phyloP scores from a whole-genome alignment of 208 protist genomes.

The Trichomonas gallinae region DNA sequence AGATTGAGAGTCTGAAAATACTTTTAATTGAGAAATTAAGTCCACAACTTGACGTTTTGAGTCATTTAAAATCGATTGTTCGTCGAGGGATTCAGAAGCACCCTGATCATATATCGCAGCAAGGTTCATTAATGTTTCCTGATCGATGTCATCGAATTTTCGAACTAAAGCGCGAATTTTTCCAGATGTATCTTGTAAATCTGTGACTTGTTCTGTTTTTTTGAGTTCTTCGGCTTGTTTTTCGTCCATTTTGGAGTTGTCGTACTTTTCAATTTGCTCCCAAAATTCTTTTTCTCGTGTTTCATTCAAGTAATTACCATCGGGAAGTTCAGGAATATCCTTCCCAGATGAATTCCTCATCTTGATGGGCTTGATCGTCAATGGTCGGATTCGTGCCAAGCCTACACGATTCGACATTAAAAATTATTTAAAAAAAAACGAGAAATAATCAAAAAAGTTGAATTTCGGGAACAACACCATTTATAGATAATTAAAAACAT shows the following conservation, averaged over 20 bases:
- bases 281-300: not conserved
- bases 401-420: not conserved
- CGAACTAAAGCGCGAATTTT: not conserved
- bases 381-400: not conserved
- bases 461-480: too few species aligned
- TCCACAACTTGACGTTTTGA: not conserved
- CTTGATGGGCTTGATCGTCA: not conserved
- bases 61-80: not conserved
- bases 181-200: not conserved
- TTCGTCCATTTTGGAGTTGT: not conserved
- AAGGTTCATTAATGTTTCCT: not conserved
- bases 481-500: too few species aligned
- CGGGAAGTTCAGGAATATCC: not conserved
- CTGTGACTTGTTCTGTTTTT: not conserved
- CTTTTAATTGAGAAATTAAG: not conserved
- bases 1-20: not conserved
- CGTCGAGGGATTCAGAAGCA: not conserved
- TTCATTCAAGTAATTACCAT: constrained; percentile 2
- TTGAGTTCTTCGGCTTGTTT: not conserved
- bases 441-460: too few species aligned
- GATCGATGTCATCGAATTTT: not conserved
- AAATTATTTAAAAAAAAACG: too few species aligned
- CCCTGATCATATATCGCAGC: not conserved
- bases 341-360: not conserved
- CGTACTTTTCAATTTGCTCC: not conserved